phyloP scores from a whole-genome alignment of 2,329 filamentous ascomycete species.

The Apiospora malaysiana region DNA sequence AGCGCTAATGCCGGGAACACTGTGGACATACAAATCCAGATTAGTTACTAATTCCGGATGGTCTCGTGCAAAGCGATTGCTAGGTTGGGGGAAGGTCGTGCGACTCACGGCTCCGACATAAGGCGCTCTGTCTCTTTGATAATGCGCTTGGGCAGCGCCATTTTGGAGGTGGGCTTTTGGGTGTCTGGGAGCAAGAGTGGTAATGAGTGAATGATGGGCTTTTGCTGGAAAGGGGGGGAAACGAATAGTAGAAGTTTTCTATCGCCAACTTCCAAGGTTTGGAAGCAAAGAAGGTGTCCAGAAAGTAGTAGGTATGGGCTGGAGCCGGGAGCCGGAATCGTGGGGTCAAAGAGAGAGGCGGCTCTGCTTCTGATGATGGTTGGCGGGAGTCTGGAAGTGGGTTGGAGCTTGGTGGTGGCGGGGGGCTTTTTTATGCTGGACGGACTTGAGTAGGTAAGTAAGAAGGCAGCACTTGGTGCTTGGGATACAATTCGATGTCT shows the following conservation, averaged over 20 bases:
- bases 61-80: neutral
- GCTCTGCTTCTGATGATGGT: slow-evolving; percentile 9
- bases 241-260: neutral
- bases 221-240: neutral
- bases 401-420: slow-evolving; percentile 7
- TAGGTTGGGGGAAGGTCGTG: slow-evolving; percentile 23
- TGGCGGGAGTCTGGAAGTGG: neutral
- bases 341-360: slow-evolving; percentile 14
- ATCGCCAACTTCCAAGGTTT: neutral
- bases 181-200: neutral
- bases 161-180: slow-evolving; percentile 38
- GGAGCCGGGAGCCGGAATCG: slow-evolving; percentile 8
- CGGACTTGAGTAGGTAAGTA: neutral
- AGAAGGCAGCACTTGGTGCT: neutral
- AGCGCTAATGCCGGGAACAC: slow-evolving; percentile 94
- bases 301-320: neutral
- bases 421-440: neutral
- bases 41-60: neutral
- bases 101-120: slow-evolving; percentile 87
- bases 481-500: neutral
- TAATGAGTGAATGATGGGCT: neutral
- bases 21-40: slow-evolving; percentile 44
- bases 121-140: slow-evolving; percentile 98
- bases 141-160: slow-evolving; percentile 93
- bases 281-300: slow-evolving; percentile 1